A percentile compares a stretch with the other conserved stretches of the same genome.
Evolutionary conservation across 176 grass and related monocot species (phyloP).

Genomic region (Oryza glaberrima): DNA sequence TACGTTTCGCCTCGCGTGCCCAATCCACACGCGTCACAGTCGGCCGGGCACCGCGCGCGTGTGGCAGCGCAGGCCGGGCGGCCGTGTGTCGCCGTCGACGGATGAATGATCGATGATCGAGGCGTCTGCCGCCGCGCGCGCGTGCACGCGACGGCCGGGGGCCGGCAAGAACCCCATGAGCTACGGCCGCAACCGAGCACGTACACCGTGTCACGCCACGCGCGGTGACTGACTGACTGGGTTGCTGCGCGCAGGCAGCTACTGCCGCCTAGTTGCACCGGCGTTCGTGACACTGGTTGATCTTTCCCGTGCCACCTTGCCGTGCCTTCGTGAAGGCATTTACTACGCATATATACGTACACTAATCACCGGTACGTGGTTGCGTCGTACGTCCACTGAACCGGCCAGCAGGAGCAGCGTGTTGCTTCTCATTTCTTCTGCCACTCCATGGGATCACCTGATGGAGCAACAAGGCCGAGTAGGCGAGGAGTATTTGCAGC

Average conservation of each 20-base stretch:
- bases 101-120: not conserved
- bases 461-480: not conserved
- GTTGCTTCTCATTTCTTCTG: not conserved
- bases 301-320: slow-evolving; percentile 3
- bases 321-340: slow-evolving; percentile 26
- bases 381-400: no score
- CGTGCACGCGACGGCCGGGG: slow-evolving; percentile 3
- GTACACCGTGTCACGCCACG: not conserved
- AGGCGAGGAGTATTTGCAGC: not conserved
- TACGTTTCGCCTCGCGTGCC: not conserved
- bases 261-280: not conserved
- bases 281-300: not conserved
- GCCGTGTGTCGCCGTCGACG: not conserved
- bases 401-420: no score
- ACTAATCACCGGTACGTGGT: not conserved
- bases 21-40: no score
- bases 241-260: not conserved
- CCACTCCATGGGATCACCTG: not conserved
- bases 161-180: slow-evolving; percentile 23
- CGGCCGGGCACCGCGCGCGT: no score
- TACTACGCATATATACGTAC: not conserved
- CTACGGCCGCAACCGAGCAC: not conserved
- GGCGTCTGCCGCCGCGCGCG: slow-evolving; percentile 11
- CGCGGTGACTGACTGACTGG: not conserved
- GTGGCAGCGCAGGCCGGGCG: not conserved